Percentiles rank a stretch among this genome's conserved stretches.
Evolutionary conservation across 2,329 filamentous ascomycete species (phyloP).

Genomic region (Leptographium radiaticola): DNA sequence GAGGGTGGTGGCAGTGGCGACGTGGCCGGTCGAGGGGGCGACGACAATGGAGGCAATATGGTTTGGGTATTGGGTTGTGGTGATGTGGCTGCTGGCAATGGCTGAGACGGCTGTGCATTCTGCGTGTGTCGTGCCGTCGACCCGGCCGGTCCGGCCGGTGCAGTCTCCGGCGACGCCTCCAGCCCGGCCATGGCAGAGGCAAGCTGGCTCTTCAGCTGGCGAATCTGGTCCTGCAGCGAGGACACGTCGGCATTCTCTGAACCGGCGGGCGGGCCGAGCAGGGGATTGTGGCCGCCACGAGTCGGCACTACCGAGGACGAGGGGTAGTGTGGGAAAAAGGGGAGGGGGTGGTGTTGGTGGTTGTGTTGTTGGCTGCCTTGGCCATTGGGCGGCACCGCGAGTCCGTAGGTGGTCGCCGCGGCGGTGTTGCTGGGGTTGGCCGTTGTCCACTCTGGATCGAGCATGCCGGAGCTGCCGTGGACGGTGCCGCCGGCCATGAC

Average conservation of each 20-base stretch:
- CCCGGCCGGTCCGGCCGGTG: not conserved
- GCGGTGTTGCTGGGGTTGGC: not conserved
- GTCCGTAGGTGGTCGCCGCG: not conserved
- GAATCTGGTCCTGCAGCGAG: constrained; percentile 24
- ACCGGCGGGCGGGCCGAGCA: not conserved
- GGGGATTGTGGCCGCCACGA: too few relatives aligned
- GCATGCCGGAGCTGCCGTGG: not conserved
- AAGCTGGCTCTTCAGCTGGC: constrained; percentile 30
- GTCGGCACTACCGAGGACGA: too few relatives aligned
- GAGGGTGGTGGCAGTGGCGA: not conserved
- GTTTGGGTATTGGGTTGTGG: not conserved
- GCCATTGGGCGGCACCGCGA: too few relatives aligned
- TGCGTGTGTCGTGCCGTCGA: not conserved
- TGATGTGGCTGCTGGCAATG: too few relatives aligned
- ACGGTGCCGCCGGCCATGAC: not conserved
- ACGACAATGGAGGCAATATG: not conserved
- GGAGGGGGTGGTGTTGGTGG: too few relatives aligned
- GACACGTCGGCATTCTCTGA: constrained; percentile 19
- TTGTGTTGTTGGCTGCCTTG: too few relatives aligned
- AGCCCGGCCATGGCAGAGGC: constrained; percentile 14
- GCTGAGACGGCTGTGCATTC: not conserved
- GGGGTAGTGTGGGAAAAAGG: too few relatives aligned
- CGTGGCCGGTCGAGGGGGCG: not conserved
- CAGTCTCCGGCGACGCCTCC: not conserved
- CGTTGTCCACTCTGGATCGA: not conserved